Evolutionary conservation across 345 rosid species (phyloP), one percentile per base, ranked within the genome.

Genomic region (Linum lewisii): DNA sequence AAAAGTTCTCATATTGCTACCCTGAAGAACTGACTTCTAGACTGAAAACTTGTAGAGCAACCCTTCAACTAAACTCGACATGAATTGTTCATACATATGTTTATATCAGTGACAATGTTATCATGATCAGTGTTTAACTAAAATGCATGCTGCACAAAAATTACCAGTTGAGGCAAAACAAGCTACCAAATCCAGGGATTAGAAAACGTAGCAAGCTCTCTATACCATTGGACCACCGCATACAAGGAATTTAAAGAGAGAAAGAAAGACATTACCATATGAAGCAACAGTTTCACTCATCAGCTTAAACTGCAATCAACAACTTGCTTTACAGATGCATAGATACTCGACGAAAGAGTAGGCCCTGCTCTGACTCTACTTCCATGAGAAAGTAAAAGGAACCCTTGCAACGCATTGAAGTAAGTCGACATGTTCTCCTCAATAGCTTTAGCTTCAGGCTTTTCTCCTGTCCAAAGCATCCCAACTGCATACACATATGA

Each of bases 401-500:
- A 79, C 57, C 95, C 99, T 74, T 92, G 97, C 58, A 88, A 72
- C 20, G 78, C 67, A 54, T 92, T 88, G 71, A 84, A 82, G 78
- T 77, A 88, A 1, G 84, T 64, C 45, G 58, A 70, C 82, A 92
- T 83, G 52, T 80, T 82, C 78, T 84, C 95, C 64, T 82, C 82
- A 32, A 92, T 44, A 63, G 72, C 76, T 77, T 82, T 82, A 65
- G 84, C 82, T 69, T 82, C 77, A 21, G 91, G 94, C 60, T 65
- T 51, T 63, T 82, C 81, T 44, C 86, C 97, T 54, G 69, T 78
- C 99, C 97, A 92, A 63, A 92, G 75, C 95, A 92, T 86, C 74
- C 99, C 99, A 44, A 75, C 99, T 92, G 73, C 57, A 66, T 11
- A 11, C 60, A 66, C 7, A 29, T 29, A 29, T 18, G 0, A 21